These are phyloP conservation scores for Odonthalia washingtoniensis DNA, from an alignment of 31 red algal species.

Conservation along the genomic window DNA sequence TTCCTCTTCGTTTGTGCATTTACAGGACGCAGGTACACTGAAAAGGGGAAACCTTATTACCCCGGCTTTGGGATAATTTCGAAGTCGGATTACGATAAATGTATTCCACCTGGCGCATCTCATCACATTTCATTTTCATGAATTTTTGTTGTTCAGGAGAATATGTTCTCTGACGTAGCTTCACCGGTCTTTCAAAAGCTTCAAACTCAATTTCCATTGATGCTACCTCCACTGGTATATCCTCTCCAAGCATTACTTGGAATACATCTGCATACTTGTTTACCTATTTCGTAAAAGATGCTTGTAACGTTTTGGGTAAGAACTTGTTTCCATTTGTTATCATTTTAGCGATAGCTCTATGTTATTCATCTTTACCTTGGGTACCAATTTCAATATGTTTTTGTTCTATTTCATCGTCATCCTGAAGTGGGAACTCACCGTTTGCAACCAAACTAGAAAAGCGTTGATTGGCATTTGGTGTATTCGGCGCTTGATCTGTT, in stretches of 20 bases:
- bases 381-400: constrained; percentile 58
- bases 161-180: constrained; percentile 23
- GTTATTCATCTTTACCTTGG: neutral
- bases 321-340: constrained; percentile 4
- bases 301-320: neutral
- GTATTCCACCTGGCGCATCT: constrained; percentile 28
- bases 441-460: too few species aligned
- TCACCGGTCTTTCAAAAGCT: constrained; percentile 9
- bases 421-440: constrained; percentile 34
- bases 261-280: constrained; percentile 14
- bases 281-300: neutral
- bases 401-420: constrained; percentile 63
- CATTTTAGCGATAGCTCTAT: constrained; percentile 24
- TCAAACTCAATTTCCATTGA: constrained; percentile 26
- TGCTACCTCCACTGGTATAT: constrained; percentile 20
- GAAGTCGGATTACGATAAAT: constrained; percentile 36
- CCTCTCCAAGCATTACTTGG: neutral
- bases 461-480: too few species aligned
- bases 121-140: constrained; percentile 32
- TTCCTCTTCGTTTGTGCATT: constrained; percentile 41
- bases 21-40: constrained; percentile 27
- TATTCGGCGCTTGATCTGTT: too few species aligned
- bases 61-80: constrained; percentile 46
- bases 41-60: constrained; percentile 25
- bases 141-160: constrained; percentile 52